These are phyloP conservation scores for Willaertia magna DNA, from an alignment of 208 protist genomes.

Conservation along the genomic window DNA sequence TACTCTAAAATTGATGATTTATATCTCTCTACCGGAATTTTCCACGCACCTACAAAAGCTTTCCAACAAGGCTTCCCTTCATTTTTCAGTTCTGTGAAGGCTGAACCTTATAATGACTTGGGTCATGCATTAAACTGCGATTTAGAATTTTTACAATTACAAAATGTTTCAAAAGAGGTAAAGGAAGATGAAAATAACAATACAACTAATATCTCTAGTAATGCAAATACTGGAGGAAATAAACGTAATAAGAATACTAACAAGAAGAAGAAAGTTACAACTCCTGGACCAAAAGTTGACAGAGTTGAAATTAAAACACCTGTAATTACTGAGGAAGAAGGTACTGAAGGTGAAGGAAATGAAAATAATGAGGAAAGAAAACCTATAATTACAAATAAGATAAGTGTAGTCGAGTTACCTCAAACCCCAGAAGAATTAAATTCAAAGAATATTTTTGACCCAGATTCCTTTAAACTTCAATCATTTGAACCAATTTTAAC, in stretches of 20 bases:
- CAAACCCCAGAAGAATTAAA: neutral
- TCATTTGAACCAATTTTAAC: neutral
- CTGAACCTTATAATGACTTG: neutral
- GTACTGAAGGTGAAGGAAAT: neutral
- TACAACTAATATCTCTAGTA: neutral
- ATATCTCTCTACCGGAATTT: neutral
- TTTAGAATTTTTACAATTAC: neutral
- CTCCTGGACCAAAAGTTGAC: neutral
- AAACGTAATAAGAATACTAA: neutral
- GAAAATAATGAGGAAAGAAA: neutral
- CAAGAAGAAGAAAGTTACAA: neutral
- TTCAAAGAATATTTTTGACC: conserved; percentile 1
- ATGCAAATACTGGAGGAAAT: neutral
- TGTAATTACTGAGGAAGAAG: neutral
- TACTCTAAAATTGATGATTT: conserved; percentile 5
- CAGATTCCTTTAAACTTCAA: neutral
- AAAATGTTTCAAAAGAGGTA: too few relatives aligned
- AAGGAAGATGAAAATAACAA: too few relatives aligned
- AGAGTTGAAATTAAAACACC: neutral
- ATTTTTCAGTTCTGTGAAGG: neutral
- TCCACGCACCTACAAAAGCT: conserved; percentile 1
- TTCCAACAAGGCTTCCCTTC: conserved; percentile 8
- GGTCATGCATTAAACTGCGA: neutral
- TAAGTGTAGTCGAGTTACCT: neutral
- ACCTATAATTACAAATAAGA: neutral